Percentiles rank a stretch among this genome's conserved stretches.
Conservation (phyloP, 2,329 filamentous ascomycete species). For the Rutstroemia sydowiana region DNA sequence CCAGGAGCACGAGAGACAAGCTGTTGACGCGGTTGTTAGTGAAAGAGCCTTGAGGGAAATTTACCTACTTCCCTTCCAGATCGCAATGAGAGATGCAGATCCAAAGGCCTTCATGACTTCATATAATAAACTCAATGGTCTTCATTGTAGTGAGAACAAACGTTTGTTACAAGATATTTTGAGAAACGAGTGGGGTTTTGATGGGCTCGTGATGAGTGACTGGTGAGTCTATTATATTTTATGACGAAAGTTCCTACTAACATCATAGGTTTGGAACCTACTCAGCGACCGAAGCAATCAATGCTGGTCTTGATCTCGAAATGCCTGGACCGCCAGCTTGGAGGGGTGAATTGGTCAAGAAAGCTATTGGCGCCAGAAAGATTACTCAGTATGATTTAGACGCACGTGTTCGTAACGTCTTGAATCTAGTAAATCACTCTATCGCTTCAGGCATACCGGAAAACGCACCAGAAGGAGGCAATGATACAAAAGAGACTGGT, state of each 20-base stretch:
- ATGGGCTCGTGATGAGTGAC: slow-evolving; percentile 51
- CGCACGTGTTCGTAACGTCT: slow-evolving; percentile 15
- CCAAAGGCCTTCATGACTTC: slow-evolving; percentile 51
- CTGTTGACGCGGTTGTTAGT: slow-evolving; percentile 46
- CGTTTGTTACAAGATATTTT: slow-evolving; percentile 44
- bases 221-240: slow-evolving; percentile 34
- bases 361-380: slow-evolving; percentile 13
- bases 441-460: slow-evolving; percentile 56
- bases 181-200: slow-evolving; percentile 49
- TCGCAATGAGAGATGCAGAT: slow-evolving; percentile 43
- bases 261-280: slow-evolving; percentile 15
- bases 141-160: slow-evolving; percentile 46
- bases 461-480: slow-evolving; percentile 44
- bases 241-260: too few relatives aligned
- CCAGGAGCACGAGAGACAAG: slow-evolving; percentile 54
- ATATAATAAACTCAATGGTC: slow-evolving; percentile 52
- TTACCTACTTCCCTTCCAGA: slow-evolving; percentile 50
- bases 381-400: slow-evolving; percentile 19
- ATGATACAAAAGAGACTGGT: slow-evolving; percentile 28
- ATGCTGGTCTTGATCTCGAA: slow-evolving; percentile 32
- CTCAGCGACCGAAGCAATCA: slow-evolving; percentile 19
- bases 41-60: slow-evolving; percentile 51
- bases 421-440: slow-evolving; percentile 13
- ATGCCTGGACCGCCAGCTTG: slow-evolving; percentile 31
- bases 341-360: slow-evolving; percentile 15